These are phyloP conservation scores for Penicillium frequentans DNA, from an alignment of 2,329 filamentous ascomycete genomes.

Conservation along the genomic window DNA sequence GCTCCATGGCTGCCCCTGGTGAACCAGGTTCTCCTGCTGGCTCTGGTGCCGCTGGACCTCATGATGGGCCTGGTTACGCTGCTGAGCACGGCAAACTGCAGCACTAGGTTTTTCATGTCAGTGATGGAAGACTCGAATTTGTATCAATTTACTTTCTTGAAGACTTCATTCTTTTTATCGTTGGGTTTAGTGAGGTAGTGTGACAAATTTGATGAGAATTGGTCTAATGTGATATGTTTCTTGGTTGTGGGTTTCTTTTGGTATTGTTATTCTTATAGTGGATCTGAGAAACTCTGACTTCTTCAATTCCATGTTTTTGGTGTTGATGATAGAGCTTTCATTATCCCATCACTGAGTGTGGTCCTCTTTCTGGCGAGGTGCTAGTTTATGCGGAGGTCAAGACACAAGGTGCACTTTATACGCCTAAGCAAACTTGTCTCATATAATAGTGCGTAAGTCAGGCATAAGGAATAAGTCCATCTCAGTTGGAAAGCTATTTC, in stretches of 20 bases:
- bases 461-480: too few relatives aligned
- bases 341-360: too few relatives aligned
- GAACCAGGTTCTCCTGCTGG: not conserved
- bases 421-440: too few relatives aligned
- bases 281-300: not conserved
- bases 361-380: too few relatives aligned
- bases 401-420: too few relatives aligned
- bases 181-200: not conserved
- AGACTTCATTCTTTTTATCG: not conserved
- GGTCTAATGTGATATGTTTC: not conserved
- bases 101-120: not conserved
- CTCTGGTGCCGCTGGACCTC: constrained; percentile 6
- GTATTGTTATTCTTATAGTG: not conserved
- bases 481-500: not conserved
- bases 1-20: not conserved
- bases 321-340: too few relatives aligned
- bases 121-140: not conserved
- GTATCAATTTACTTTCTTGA: not conserved
- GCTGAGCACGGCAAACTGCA: not conserved
- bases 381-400: too few relatives aligned
- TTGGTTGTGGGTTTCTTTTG: not conserved
- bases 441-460: too few relatives aligned
- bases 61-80: not conserved
- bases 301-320: not conserved
- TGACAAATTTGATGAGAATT: not conserved